These are phyloP conservation scores for Craspedostauros australis DNA, from an alignment of 108 stramenopile genomes.

Conservation along the genomic window DNA sequence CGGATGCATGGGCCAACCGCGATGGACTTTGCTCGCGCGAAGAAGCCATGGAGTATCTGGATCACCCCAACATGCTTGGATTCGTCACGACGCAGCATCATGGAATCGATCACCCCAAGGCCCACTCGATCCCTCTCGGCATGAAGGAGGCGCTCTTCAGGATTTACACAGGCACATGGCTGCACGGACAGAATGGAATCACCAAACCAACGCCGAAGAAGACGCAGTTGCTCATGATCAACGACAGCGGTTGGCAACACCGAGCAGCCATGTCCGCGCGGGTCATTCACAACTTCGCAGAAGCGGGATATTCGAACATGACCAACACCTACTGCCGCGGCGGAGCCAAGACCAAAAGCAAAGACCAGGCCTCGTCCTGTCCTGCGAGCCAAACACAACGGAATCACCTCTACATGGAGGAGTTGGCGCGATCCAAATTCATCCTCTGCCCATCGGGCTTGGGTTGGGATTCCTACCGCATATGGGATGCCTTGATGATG, in stretches of 20 bases:
- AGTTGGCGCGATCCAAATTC: constrained; percentile 34
- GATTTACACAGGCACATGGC: background rate
- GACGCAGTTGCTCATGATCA: constrained; percentile 35
- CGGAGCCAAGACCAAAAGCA: no score
- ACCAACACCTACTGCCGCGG: constrained; percentile 22
- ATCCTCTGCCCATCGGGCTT: constrained; percentile 43
- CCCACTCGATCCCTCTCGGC: constrained; percentile 41
- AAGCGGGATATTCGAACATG: background rate
- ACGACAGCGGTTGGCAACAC: constrained; percentile 5
- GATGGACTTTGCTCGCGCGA: no score
- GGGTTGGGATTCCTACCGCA: constrained; percentile 48
- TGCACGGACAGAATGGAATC: background rate
- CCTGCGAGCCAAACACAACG: no score
- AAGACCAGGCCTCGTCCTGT: no score
- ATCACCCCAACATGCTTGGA: constrained; percentile 32
- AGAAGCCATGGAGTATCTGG: constrained; percentile 24
- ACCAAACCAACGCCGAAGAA: background rate
- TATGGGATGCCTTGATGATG: constrained; percentile 38
- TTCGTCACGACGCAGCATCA: constrained; percentile 44
- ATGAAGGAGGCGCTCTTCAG: background rate
- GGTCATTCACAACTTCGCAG: constrained; percentile 38
- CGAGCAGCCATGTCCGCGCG: constrained; percentile 15
- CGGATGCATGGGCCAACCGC: constrained; percentile 15
- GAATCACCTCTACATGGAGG: constrained; percentile 16
- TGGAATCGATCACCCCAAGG: constrained; percentile 42